phyloP scores from a whole-genome alignment of 2,329 filamentous ascomycete genomes.

The Fusarium albidum region DNA sequence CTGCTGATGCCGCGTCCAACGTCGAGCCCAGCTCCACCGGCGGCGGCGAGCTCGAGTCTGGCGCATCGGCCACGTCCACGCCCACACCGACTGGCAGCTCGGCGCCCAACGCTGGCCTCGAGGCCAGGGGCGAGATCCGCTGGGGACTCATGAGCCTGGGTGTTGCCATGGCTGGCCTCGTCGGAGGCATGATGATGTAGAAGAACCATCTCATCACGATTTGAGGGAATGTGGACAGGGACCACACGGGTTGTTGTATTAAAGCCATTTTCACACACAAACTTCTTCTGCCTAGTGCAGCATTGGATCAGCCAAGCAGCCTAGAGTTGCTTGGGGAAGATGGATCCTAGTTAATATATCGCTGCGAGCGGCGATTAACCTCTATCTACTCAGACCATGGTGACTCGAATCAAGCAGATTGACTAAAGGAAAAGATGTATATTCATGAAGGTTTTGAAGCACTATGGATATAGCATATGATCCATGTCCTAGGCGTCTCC shows the following conservation, averaged over 20 bases:
- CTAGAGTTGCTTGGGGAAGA: not conserved
- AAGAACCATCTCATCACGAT: too few relatives aligned
- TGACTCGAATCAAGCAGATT: too few relatives aligned
- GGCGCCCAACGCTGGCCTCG: slow-evolving; percentile 28
- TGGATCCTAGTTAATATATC: slow-evolving; percentile 3
- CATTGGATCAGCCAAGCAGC: not conserved
- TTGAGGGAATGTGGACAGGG: not conserved
- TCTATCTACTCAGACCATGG: too few relatives aligned
- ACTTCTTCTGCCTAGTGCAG: slow-evolving; percentile 6
- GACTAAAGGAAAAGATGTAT: too few relatives aligned
- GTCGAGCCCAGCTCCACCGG: slow-evolving; percentile 32
- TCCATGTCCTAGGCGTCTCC: too few relatives aligned
- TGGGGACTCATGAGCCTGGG: slow-evolving; percentile 37
- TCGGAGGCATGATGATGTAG: slow-evolving; percentile 36
- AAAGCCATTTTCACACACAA: not conserved
- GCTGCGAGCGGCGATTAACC: slow-evolving; percentile 8
- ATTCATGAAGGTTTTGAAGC: too few relatives aligned
- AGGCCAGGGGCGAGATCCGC: slow-evolving; percentile 33
- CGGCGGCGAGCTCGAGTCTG: slow-evolving; percentile 28
- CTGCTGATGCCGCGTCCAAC: slow-evolving; percentile 20
- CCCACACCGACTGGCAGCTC: slow-evolving; percentile 20
- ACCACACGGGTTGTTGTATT: not conserved
- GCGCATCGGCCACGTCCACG: slow-evolving; percentile 17
- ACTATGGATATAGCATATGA: too few relatives aligned
- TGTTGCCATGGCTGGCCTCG: slow-evolving; percentile 31